phyloP scores from a whole-genome alignment of 495 filamentous ascomycete species.

The Immersiella caudata region DNA sequence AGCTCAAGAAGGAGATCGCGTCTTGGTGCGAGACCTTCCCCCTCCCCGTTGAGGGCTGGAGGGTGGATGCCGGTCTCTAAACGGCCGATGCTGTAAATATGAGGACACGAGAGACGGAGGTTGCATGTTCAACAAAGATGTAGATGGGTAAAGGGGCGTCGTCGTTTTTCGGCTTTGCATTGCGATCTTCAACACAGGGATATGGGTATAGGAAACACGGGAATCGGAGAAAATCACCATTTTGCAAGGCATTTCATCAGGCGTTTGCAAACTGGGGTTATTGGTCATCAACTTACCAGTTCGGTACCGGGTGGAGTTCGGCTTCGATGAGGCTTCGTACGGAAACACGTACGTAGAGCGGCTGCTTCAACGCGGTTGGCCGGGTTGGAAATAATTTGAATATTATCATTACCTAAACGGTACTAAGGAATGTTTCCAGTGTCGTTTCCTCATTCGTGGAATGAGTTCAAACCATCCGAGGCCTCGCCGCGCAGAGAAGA shows the following conservation, averaged over 20 bases:
- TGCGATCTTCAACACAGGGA: slow-evolving; percentile 36
- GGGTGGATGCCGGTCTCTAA: slow-evolving; percentile 54
- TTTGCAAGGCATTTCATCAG: slow-evolving; percentile 41
- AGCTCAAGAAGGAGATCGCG: slow-evolving; percentile 85
- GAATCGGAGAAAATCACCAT: slow-evolving; percentile 38
- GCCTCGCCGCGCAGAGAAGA: too few relatives aligned
- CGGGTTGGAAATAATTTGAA: neutral
- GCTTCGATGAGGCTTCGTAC: slow-evolving; percentile 24
- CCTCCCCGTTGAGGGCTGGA: slow-evolving; percentile 77
- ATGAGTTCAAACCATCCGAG: too few relatives aligned
- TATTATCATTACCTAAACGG: neutral
- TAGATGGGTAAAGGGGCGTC: slow-evolving; percentile 26
- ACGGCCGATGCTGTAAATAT: neutral
- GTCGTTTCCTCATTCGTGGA: too few relatives aligned
- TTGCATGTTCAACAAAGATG: slow-evolving; percentile 31
- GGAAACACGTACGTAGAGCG: slow-evolving; percentile 19
- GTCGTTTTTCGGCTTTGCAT: slow-evolving; percentile 30
- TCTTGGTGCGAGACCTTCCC: slow-evolving; percentile 90
- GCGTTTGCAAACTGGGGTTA: slow-evolving; percentile 38
- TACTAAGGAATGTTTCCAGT: too few relatives aligned
- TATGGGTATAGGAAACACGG: slow-evolving; percentile 24
- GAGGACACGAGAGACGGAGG: neutral
- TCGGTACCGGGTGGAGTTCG: slow-evolving; percentile 34
- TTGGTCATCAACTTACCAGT: slow-evolving; percentile 42
- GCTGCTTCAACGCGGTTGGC: slow-evolving; percentile 43